Evolutionary conservation across 371 early-diverging fungal species (phyloP).

Genomic region (Haplosporangium sp.): DNA sequence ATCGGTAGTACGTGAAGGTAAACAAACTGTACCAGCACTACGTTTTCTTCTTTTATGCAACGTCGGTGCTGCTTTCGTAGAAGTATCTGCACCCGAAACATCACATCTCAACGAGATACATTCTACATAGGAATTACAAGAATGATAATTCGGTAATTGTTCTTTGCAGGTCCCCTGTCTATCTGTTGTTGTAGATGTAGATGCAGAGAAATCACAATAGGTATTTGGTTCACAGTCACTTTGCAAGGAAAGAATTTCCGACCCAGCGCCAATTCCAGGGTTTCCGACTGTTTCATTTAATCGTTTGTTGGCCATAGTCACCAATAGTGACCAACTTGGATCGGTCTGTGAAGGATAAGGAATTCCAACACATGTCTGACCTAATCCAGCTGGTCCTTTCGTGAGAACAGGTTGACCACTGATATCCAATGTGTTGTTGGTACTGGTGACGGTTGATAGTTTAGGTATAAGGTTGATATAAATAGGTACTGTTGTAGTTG

Average conservation of each 20-base stretch:
- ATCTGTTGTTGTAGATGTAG: background rate
- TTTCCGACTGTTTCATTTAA: conserved; percentile 12
- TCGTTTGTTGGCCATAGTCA: conserved; percentile 26
- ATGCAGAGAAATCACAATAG: conserved; percentile 21
- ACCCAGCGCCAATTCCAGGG: conserved; percentile 20
- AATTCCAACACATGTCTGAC: conserved; percentile 23
- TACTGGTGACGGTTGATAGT: conserved; percentile 12
- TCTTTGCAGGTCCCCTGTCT: conserved; percentile 23
- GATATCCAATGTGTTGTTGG: conserved; percentile 4
- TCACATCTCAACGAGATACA: conserved; percentile 33
- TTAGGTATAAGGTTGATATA: conserved; percentile 19
- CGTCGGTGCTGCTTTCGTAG: background rate
- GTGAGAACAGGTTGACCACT: conserved; percentile 19
- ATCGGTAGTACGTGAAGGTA: conserved; percentile 2
- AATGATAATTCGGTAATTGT: conserved; percentile 35
- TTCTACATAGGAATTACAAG: conserved; percentile 26
- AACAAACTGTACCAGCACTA: conserved; percentile 15
- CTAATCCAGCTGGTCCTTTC: conserved; percentile 12
- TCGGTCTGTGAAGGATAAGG: conserved; percentile 16
- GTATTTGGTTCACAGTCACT: conserved; percentile 36
- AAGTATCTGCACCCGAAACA: background rate
- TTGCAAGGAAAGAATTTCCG: conserved; percentile 14
- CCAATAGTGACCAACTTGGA: conserved; percentile 8
- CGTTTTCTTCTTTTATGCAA: background rate
- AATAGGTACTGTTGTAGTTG: background rate